These are phyloP conservation scores for Boletus pseudo-olivaceus DNA, from an alignment of 768 basidiomycete species.

Conservation along the genomic window DNA sequence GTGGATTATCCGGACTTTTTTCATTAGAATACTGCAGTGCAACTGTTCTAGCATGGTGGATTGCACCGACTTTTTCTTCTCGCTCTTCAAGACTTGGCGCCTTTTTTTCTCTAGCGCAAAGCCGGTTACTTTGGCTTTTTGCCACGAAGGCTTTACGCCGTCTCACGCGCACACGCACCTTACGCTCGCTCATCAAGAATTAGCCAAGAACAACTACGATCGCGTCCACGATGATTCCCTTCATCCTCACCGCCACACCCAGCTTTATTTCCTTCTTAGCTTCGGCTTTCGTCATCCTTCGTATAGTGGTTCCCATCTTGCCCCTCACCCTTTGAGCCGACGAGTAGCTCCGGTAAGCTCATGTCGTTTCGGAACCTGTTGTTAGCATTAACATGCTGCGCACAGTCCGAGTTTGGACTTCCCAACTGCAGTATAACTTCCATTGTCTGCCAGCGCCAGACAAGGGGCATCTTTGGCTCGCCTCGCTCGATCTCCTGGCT, in stretches of 20 bases:
- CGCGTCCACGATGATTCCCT: conserved; percentile 54
- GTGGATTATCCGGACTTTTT: too few species aligned
- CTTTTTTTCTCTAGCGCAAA: conserved; percentile 15
- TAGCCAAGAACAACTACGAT: conserved; percentile 15
- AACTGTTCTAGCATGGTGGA: too few species aligned
- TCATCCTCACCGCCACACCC: conserved; percentile 62
- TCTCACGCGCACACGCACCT: conserved; percentile 28
- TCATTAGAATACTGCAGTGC: too few species aligned
- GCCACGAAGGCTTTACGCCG: conserved; percentile 39
- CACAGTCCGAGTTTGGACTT: conserved; percentile 71
- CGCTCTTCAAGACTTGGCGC: conserved; percentile 19
- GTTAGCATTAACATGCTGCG: conserved; percentile 12
- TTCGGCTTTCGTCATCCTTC: conserved; percentile 73
- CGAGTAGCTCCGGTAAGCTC: conserved; percentile 66
- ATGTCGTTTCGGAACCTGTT: not conserved
- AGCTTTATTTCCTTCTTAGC: conserved; percentile 68
- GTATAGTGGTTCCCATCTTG: conserved; percentile 70
- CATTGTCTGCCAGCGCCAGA: conserved; percentile 62
- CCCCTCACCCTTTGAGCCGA: conserved; percentile 72
- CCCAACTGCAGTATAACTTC: conserved; percentile 55
- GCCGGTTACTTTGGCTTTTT: conserved; percentile 32
- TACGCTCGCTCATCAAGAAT: conserved; percentile 20
- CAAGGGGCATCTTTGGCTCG: conserved; percentile 72
- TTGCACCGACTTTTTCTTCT: conserved; percentile 1
- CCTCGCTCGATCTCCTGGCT: conserved; percentile 60